Evolutionary conservation across 2,329 filamentous ascomycete species (phyloP).

Genomic region (Trichoderma pleuroti): DNA sequence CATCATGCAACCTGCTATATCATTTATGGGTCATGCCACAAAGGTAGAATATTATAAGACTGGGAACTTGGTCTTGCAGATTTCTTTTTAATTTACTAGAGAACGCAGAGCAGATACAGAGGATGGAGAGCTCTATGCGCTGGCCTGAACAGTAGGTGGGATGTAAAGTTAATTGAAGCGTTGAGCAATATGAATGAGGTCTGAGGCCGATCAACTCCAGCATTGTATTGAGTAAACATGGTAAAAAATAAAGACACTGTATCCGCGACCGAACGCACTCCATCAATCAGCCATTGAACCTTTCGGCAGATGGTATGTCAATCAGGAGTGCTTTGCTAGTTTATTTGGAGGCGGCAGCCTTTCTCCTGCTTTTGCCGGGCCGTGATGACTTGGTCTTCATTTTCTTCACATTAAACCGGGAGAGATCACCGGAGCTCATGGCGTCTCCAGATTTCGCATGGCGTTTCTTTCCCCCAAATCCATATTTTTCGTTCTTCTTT

Average conservation of each 20-base stretch:
- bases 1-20: neutral
- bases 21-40: neutral
- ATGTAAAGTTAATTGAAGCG: neutral
- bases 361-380: slow-evolving; percentile 51
- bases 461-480: slow-evolving; percentile 94
- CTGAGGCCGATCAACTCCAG: neutral
- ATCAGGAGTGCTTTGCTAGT: neutral
- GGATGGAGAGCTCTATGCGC: neutral
- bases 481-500: slow-evolving; percentile 94
- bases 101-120: neutral
- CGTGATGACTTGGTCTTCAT: slow-evolving; percentile 66
- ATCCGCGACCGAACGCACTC: neutral
- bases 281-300: neutral
- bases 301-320: neutral
- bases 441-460: slow-evolving; percentile 89
- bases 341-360: slow-evolving; percentile 36
- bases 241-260: neutral
- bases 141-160: neutral
- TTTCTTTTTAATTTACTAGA: neutral
- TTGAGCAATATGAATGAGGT: neutral
- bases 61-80: neutral
- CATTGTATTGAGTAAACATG: neutral
- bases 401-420: slow-evolving; percentile 72
- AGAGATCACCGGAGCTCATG: slow-evolving; percentile 73
- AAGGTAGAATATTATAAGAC: neutral